Evolutionary conservation across 768 basidiomycete species (phyloP).

Genomic region (Calvatia gigantea): DNA sequence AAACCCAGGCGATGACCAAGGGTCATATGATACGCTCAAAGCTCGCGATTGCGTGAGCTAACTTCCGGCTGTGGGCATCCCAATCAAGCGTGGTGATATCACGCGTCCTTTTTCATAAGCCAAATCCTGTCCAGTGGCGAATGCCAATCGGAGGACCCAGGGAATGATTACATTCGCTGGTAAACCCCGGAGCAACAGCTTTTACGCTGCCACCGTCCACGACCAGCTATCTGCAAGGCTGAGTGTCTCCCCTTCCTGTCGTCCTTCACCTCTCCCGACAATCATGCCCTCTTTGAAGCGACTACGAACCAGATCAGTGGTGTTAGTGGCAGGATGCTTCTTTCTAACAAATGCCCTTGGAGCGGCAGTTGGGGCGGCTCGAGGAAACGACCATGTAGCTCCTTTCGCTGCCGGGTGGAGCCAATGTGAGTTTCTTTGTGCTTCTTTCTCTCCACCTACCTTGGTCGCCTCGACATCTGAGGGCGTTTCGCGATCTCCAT

Average conservation of each 20-base stretch:
- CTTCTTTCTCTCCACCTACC: not conserved
- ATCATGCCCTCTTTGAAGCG: not conserved
- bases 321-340: not conserved
- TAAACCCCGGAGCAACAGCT: not conserved
- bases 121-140: no score
- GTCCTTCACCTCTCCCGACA: not conserved
- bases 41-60: no score
- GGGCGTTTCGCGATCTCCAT: no score
- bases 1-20: not conserved
- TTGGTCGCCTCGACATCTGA: no score
- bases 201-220: not conserved
- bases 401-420: not conserved
- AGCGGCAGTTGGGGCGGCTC: not conserved
- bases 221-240: not conserved
- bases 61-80: no score
- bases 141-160: no score
- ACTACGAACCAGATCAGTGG: not conserved
- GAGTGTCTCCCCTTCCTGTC: no score
- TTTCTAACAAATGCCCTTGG: not conserved
- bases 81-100: no score
- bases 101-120: no score
- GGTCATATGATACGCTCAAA: conserved; percentile 6
- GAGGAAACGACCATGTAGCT: not conserved
- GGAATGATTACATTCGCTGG: no score
- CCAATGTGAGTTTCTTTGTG: conserved; percentile 1